These are phyloP conservation scores for Pezicula radicicola DNA, from an alignment of 2,329 filamentous ascomycete species.

Conservation along the genomic window DNA sequence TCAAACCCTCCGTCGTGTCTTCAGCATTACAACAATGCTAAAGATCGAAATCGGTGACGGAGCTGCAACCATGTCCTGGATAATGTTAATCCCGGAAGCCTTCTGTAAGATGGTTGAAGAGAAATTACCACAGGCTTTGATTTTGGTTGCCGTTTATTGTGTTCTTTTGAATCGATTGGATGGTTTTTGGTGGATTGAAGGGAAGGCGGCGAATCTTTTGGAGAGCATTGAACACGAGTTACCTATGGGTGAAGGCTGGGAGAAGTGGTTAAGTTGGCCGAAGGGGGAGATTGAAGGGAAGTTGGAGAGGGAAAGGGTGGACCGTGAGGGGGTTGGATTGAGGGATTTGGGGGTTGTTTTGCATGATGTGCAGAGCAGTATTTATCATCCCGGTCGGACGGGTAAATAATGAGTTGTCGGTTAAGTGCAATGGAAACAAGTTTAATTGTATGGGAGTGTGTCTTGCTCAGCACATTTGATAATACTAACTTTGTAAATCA, in stretches of 20 bases:
- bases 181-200: constrained; percentile 4
- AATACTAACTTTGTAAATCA: no score
- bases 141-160: background rate
- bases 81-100: constrained; percentile 27
- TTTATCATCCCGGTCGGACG: no score
- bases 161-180: background rate
- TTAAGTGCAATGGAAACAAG: no score
- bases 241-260: constrained; percentile 1
- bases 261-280: background rate
- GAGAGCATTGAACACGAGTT: constrained; percentile 18
- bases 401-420: no score
- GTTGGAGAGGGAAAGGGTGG: no score
- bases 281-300: background rate
- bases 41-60: constrained; percentile 14
- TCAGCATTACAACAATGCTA: constrained; percentile 5
- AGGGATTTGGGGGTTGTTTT: background rate
- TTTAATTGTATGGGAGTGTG: background rate
- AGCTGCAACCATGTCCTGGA: constrained; percentile 28
- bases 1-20: background rate
- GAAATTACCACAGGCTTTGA: constrained; percentile 10
- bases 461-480: no score
- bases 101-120: constrained; percentile 26
- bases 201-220: constrained; percentile 33
- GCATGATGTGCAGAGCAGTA: background rate
- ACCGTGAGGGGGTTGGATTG: background rate